Base-by-base conservation (phyloP, 768 basidiomycete species). In the Tephrocybe sp. region DNA sequence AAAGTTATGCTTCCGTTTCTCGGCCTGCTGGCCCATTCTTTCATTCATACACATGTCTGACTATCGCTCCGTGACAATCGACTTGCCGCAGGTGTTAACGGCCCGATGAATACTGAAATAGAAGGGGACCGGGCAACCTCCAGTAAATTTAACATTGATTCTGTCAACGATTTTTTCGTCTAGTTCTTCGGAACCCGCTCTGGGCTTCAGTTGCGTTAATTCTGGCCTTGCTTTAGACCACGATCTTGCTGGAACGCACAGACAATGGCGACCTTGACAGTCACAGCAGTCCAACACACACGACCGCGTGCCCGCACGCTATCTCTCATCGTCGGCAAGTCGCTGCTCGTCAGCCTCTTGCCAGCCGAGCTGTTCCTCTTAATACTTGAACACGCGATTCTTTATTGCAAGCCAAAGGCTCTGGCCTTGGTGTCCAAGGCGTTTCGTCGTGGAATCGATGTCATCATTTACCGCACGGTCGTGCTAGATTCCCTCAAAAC, bases 401-500 rank as follows among this genome's bases (percentile, higher is more conserved):
- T 56, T 6, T 56, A 62, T 5, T 62, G 60, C 33, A 63, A 64
- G 23, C 66, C 70, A n/a, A 61, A 49, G 26, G 56, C 58, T 45
- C 59, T 73, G 23, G 65, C 70, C n/a, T 50, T 59, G 30, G 57
- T 68, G 34, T 69, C 62, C 42, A 68, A 62, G 48, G 55, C 60
- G 24, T 66, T 77, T 45, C 51, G 56, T 51, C 53, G 55, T n/a
- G 57, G 70, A 42, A 52, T 73, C 20, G 64, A 74, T 48, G 53
- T 45, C 28, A 66, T 75, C 21, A 40, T 76, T 23, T 78, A 77
- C 52, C 63, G 68, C 40, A 67, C 67, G 4, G 68, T 77, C 21
- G 65, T 73, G 21, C 65, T 78, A 17, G 58, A 69, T 48, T 63
- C 64, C 1, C 36, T 58, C 10, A 55, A 62, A 23, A 57, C 59